These are phyloP conservation scores for Nicotiana otophora DNA, from an alignment of 257 asterid genomes.

Conservation along the genomic window DNA sequence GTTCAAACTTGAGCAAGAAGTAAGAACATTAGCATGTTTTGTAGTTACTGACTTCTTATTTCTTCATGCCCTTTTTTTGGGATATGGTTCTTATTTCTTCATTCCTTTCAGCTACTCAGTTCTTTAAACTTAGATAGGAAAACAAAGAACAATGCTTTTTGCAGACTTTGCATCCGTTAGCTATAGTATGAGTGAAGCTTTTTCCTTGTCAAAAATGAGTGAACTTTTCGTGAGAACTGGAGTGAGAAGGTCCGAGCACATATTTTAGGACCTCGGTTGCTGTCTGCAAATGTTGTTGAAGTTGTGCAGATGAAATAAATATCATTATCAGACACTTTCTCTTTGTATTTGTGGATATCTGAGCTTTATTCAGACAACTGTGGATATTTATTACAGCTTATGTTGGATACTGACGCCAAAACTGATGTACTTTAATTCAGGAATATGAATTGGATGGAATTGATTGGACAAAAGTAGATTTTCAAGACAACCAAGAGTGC, in stretches of 20 bases:
- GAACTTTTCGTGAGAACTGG: background rate
- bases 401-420: background rate
- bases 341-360: background rate
- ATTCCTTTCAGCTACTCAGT: background rate
- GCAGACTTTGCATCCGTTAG: background rate
- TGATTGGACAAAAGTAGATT: constrained; percentile 72
- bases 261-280: background rate
- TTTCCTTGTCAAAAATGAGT: background rate
- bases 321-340: background rate
- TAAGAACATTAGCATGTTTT: constrained; percentile 23
- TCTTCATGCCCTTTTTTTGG: background rate
- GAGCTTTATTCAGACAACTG: background rate
- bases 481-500: constrained; percentile 82
- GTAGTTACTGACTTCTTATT: constrained; percentile 7
- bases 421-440: constrained; percentile 36
- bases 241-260: background rate
- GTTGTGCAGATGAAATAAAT: background rate
- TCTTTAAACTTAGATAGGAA: background rate
- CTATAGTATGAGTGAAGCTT: background rate
- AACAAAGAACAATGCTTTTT: background rate
- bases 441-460: constrained; percentile 85
- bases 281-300: background rate
- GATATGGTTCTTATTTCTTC: constrained; percentile 8
- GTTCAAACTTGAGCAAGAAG: constrained; percentile 18
- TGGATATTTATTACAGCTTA: background rate